Evolutionary conservation across 345 rosid genomes (phyloP), one percentile per base, ranked within the genome.

Genomic region (Linum trigynum): DNA sequence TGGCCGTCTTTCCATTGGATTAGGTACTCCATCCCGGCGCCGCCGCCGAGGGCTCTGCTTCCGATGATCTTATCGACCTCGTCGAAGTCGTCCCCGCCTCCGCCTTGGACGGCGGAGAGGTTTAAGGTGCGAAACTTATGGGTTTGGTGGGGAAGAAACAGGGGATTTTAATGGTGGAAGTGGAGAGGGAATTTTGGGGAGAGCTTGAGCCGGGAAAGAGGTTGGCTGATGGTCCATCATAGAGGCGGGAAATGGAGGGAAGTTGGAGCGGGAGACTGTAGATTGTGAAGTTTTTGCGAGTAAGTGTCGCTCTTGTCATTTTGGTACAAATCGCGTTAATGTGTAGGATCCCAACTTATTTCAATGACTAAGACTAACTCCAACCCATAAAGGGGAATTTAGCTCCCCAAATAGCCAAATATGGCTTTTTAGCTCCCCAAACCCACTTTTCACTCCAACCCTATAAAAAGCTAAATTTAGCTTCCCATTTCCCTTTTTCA

Each of bases 1-100:
- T 88, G 96, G 7, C 90, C 92, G 77, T 92, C 97, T 60, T 86
- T 86, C 98, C 98, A 92, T 67, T 90, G 87, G 12, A 92, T 85
- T 1, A 90, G 57, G 78, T 88, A 90, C 75, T 92, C 97, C 97
- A 86, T 86, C 51, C 82, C 87, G 40, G 75, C 50, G 15, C 79
- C 84, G 1, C 67, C 77, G 38, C 65, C 65, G 9, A 80, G 71
- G 3, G 75, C 72, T 68, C 90, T 75, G 83, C 97, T 90, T 62
- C 97, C 97, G 59, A 86, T 86, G 76, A 87, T 90, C 64, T 56
- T 83, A 68, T 76, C 79, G 67, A 90, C 98, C 51, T 90, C 97
- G 17, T 96, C 97, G 63, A 79, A 90, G 0, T 83, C 96, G 14
- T 82, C 90, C 0, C 77, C 85, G 8, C 64, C 72, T 23, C 64